Base-by-base conservation (phyloP, 2,329 filamentous ascomycete genomes). In the Plectosphaerella sp. region DNA sequence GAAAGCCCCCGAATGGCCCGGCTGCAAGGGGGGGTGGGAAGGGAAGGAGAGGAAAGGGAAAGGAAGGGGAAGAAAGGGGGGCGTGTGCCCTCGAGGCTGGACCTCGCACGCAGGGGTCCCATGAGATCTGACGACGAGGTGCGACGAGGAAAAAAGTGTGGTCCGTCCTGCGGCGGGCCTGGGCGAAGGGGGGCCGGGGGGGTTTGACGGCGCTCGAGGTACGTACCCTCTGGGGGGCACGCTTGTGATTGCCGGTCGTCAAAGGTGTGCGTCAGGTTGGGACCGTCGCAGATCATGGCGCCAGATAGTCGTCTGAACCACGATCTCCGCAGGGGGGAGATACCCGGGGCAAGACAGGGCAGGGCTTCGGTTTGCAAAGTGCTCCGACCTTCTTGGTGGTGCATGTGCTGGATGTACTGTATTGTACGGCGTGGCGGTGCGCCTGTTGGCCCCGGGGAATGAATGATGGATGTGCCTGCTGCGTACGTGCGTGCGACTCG, bases 281-380 rank as follows among this genome's bases (percentile, higher is more conserved):
- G 63, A 57, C 61, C 61, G 61, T 62, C 58, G 64, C 61, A 65
- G 64, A 67, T 67, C 64, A 67, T 68, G 64, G 68, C 65, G 67
- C 68, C 62, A 69, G 64, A 67, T 63, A 59, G 58, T 66, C 68
- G 66, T 69, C 69, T 71, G 68, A 68, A 72, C 65, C 65, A 62
- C 64, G 65, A 70, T 72, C 66, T 63, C 62, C 68, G 54, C 67
- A 67, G 64, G 67, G 69, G 28, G 28, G 59, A 59, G 57, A 52
- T 48, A 57, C 57, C 58, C 54, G 55, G 60, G 15, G 15, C 22
- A 22, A 22, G 22, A 5, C 22, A 22, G 22, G 22, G 22, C 59
- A 60, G 61, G 58, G 56, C 55, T 59, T 54, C 51, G 54, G 56
- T 55, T 57, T 58, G 49, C 48, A 33, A 55, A 53, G 55, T 57